Evolutionary conservation across 2,329 filamentous ascomycete species (phyloP).

Genomic region (Bipolaris oryzae): DNA sequence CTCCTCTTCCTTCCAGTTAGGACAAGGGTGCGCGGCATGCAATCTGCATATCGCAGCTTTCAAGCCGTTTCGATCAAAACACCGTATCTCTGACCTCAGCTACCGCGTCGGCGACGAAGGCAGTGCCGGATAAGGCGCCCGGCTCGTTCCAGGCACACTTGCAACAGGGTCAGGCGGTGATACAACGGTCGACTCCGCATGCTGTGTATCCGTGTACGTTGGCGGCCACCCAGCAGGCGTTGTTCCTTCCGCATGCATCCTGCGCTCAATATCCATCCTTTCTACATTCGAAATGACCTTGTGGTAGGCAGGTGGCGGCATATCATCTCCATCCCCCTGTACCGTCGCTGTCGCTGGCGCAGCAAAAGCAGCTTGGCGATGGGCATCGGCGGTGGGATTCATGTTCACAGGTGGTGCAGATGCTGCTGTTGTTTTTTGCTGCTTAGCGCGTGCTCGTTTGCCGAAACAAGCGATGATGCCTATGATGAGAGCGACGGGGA

Average conservation of each 20-base stretch:
- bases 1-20: background rate
- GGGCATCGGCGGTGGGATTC: background rate
- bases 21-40: background rate
- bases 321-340: background rate
- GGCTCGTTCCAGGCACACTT: background rate
- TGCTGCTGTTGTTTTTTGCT: background rate
- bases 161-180: background rate
- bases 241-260: background rate
- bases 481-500: background rate
- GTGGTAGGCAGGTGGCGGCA: constrained; percentile 7
- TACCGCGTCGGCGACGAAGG: background rate
- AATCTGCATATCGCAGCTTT: no score
- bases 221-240: background rate
- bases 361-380: background rate
- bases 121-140: constrained; percentile 1
- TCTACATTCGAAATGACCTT: constrained; percentile 4
- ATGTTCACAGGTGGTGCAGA: background rate
- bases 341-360: background rate
- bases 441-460: background rate
- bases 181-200: background rate
- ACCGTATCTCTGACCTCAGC: background rate
- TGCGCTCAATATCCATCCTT: background rate
- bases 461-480: background rate
- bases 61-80: no score
- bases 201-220: background rate